These are phyloP conservation scores for Cystobasidium slooffiae DNA, from an alignment of 1,284 basidiomycete species.

Conservation along the genomic window DNA sequence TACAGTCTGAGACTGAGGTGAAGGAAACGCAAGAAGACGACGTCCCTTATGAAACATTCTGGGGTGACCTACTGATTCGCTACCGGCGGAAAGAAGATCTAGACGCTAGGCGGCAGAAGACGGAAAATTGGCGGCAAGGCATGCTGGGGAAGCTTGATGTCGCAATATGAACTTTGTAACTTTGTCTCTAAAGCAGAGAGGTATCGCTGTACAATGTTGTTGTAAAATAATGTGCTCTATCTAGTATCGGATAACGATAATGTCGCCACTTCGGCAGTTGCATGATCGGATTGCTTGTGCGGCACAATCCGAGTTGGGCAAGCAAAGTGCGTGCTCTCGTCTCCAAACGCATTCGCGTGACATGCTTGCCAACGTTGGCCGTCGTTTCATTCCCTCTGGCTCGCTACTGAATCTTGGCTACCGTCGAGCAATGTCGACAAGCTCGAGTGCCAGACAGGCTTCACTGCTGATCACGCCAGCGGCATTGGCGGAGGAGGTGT, in stretches of 20 bases:
- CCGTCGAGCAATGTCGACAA: slow-evolving; percentile 30
- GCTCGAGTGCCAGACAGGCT: neutral
- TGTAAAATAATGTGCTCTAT: neutral
- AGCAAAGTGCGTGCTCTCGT: neutral
- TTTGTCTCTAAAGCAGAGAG: too few relatives aligned
- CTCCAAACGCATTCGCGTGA: neutral
- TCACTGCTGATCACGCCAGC: slow-evolving; percentile 47
- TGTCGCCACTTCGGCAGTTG: too few relatives aligned
- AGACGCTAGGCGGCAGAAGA: slow-evolving; percentile 11
- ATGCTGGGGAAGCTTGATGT: slow-evolving; percentile 2
- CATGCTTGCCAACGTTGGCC: neutral
- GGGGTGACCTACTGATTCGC: slow-evolving; percentile 31
- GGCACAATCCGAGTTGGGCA: too few relatives aligned
- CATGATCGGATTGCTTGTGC: too few relatives aligned
- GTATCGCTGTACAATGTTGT: neutral
- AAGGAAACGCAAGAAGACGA: neutral
- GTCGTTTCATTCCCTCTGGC: neutral
- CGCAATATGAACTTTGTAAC: neutral
- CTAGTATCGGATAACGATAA: too few relatives aligned
- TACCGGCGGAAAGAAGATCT: slow-evolving; percentile 3
- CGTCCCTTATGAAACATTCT: slow-evolving; percentile 25
- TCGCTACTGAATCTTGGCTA: neutral
- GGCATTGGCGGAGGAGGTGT: slow-evolving; percentile 44
- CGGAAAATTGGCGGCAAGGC: slow-evolving; percentile 15
- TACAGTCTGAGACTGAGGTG: neutral